Evolutionary conservation across 2,329 filamentous ascomycete species (phyloP).

Genomic region (Lanzia echinophila): DNA sequence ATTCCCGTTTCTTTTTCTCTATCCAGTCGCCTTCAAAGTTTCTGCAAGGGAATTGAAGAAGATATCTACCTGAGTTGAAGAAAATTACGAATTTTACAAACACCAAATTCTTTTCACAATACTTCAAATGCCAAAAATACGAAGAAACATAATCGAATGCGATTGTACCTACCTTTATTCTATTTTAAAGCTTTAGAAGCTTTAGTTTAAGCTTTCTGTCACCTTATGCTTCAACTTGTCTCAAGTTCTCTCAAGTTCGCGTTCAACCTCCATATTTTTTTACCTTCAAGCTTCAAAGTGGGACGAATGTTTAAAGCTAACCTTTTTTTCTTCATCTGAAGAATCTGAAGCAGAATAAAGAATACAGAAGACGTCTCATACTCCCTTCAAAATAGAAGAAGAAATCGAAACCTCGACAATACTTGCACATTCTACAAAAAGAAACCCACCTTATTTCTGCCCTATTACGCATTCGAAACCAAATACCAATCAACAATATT

Average conservation of each 20-base stretch:
- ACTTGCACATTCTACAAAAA: neutral
- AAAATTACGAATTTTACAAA: too few species aligned
- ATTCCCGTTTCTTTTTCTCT: too few species aligned
- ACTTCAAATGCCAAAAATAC: neutral
- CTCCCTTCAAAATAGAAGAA: neutral
- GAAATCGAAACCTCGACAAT: neutral
- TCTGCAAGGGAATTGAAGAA: too few species aligned
- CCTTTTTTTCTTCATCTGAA: conserved; percentile 19
- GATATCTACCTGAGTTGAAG: too few species aligned
- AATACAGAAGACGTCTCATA: conserved; percentile 22
- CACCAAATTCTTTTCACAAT: too few species aligned
- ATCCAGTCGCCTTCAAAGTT: too few species aligned
- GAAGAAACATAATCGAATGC: too few species aligned
- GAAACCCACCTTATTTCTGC: neutral
- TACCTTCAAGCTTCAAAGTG: conserved; percentile 1
- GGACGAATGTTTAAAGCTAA: conserved; percentile 18
- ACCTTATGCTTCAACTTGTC: conserved; percentile 25
- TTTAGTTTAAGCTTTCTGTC: conserved; percentile 26
- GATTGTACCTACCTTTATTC: too few species aligned
- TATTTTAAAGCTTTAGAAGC: neutral
- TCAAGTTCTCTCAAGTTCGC: conserved; percentile 16
- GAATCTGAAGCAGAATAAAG: conserved; percentile 17
- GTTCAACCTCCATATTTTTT: conserved; percentile 11
- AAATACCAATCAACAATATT: neutral
- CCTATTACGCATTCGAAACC: neutral